phyloP scores from a whole-genome alignment of 129 eudicot genomes.

The Saussurea involucrata region DNA sequence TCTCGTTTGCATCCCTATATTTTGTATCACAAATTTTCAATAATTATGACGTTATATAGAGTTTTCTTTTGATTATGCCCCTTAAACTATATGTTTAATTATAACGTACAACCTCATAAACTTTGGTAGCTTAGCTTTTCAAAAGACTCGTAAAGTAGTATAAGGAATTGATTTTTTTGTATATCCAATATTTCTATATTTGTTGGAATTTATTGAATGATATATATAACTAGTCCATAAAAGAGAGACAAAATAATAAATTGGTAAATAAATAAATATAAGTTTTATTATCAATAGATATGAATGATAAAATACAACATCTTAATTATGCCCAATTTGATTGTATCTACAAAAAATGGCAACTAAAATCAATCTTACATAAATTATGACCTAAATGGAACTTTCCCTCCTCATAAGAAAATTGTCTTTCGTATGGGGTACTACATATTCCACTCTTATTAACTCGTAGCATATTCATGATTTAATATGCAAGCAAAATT shows the following conservation, averaged over 20 bases:
- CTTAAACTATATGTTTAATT: no score
- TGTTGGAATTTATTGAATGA: background rate
- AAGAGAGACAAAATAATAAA: background rate
- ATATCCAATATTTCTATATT: background rate
- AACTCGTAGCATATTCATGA: constrained; percentile 14
- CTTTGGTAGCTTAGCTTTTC: no score
- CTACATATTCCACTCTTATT: constrained; percentile 34
- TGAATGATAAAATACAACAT: constrained; percentile 24
- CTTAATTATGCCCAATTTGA: background rate
- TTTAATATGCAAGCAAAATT: constrained; percentile 22
- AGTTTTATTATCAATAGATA: constrained; percentile 7
- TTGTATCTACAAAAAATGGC: constrained; percentile 28
- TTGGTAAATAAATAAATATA: constrained; percentile 1
- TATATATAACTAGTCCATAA: background rate
- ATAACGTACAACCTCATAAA: no score
- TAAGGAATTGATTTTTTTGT: background rate
- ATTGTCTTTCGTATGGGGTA: constrained; percentile 15
- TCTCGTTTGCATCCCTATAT: no score
- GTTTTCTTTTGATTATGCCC: no score
- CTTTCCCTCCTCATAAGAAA: constrained; percentile 28
- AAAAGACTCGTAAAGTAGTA: no score
- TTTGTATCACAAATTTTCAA: no score
- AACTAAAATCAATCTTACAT: constrained; percentile 7
- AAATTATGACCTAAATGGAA: constrained; percentile 25
- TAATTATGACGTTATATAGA: no score